A percentile compares a stretch with the other conserved stretches of the same genome.
Evolutionary conservation across 1,139 yeast species (phyloP).

Genomic region (Pichia cactophila): DNA sequence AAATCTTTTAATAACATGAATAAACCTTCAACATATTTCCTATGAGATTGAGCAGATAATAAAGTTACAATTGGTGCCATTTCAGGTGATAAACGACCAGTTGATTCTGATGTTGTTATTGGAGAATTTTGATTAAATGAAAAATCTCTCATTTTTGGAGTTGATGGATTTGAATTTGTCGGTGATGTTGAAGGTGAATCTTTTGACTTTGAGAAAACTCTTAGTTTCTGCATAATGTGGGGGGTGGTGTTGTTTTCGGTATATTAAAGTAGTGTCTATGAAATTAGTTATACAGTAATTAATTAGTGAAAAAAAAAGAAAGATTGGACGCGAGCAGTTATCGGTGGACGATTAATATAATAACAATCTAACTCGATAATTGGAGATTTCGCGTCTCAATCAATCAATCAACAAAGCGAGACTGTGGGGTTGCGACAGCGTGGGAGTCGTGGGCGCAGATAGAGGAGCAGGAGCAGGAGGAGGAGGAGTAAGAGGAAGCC

Average conservation of each 20-base stretch:
- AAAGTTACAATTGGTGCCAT: constrained; percentile 68
- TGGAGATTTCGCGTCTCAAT: too few relatives aligned
- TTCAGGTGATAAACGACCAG: constrained; percentile 46
- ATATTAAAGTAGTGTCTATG: too few relatives aligned
- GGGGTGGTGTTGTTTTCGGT: background rate
- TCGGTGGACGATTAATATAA: too few relatives aligned
- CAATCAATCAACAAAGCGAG: too few relatives aligned
- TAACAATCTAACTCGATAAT: too few relatives aligned
- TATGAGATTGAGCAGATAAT: constrained; percentile 62
- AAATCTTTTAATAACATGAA: constrained; percentile 66
- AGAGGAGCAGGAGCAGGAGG: background rate
- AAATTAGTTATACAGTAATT: too few relatives aligned
- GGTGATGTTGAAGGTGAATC: background rate
- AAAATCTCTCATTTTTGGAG: constrained; percentile 4
- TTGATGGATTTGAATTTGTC: constrained; percentile 2
- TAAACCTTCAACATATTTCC: constrained; percentile 69
- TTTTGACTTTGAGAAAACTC: constrained; percentile 18
- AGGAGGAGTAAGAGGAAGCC: background rate
- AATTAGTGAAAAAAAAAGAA: too few relatives aligned
- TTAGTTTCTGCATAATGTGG: constrained; percentile 17
- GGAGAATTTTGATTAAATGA: constrained; percentile 9
- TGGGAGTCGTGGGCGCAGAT: too few relatives aligned
- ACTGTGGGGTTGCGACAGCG: too few relatives aligned
- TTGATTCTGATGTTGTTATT: constrained; percentile 22
- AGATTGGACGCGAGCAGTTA: too few relatives aligned